Base-by-base conservation (phyloP, 2,329 filamentous ascomycete genomes). In the Aspergillus pseudoterreus region DNA sequence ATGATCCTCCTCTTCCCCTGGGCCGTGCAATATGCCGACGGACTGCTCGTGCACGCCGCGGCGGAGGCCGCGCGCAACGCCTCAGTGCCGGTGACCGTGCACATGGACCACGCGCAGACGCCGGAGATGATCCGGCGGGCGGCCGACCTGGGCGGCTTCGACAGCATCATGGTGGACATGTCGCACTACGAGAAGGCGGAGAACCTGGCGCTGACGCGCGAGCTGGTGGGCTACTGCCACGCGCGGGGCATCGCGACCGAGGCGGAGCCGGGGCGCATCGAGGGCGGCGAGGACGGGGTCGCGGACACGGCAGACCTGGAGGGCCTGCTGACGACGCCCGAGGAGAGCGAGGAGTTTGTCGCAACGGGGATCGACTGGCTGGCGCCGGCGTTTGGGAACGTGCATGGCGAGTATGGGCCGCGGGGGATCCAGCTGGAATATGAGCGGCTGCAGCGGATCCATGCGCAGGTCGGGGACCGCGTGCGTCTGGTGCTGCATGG, bases 131-230 rank as follows among this genome's bases (percentile, higher is more conserved):
- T 86, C 56, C 78, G 79, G 14, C 74, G 72, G 4, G 83, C 84
- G 0, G 84, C 83, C 0, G 78, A 84, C 59, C 77, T 82, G n/a
- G 75, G 79, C 45, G 78, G 73, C 2, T 88, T 88, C 59, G 86
- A 89, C 68, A 82, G 79, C 56, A 88, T 90, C 65, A 89, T 90
- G 86, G 82, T 89, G 0, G 87, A 90, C 69, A 90, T 90, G 85
- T 82, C 78, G 52, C 86, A 89, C 64, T 83, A 86, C 63, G 84
- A 87, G 58, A 84, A 83, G 59, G 83, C 79, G 49, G 85, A 88
- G 71, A 90, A 90, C 63, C 73, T 90, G 35, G 73, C 77, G 2
- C 77, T 81, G 63, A 89, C 85, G 17, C 75, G 75, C 46, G 82
- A 87, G 57, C 71, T 88, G 46, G 82, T 83, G 6, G 71, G 70